Base-by-base conservation (phyloP, 129 eudicot species). In the Flaveria sonorensis region DNA sequence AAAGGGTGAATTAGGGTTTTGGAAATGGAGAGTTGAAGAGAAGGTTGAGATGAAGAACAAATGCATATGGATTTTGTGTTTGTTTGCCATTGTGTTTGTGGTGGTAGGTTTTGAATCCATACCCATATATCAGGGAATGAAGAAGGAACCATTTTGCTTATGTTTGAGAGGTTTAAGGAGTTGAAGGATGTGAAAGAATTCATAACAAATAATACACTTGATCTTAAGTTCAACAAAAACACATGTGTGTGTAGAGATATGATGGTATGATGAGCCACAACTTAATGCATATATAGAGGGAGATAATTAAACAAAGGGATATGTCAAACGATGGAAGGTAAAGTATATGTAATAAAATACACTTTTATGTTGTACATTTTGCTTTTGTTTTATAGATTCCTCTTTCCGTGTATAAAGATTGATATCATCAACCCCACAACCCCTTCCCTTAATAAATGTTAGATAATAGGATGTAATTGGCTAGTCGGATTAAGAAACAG, bases 51-150 rank as follows among this genome's bases (percentile, higher is more conserved):
- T 70, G 98, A 87, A 81, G 94, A 87, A 81, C 83, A 88, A 30
- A 93, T 82, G 67, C 74, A 66, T 43, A 88, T 83, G 47, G 91
- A 88, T 70, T 76, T 79, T 59, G 83, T 74, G 56, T 84, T 77
- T 77, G 79, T 68, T 59, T 68, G 81, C 98, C 98, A 92, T 70
- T 87, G 85, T 15, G 73, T 28, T 53, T 71, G 63, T 24, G 94
- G 94, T 75, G 96, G 97, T 66, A 88, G 87, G 75, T 69, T 85
- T 45, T 84, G 77, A 47, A 93, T 85, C 98, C 98, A 93, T 52
- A 75, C 65, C 85, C 87, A 93, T 26, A 90, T 74, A 67, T 93
- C 88, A 30, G 92, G 92, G 30, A 88, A 87, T 7, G 81, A 83
- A 71, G 85, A 81, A 57, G 67, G 71, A 64, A 81, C 68, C 82